phyloP scores from a whole-genome alignment of 495 filamentous ascomycete genomes.

The Penicillium angulare region DNA sequence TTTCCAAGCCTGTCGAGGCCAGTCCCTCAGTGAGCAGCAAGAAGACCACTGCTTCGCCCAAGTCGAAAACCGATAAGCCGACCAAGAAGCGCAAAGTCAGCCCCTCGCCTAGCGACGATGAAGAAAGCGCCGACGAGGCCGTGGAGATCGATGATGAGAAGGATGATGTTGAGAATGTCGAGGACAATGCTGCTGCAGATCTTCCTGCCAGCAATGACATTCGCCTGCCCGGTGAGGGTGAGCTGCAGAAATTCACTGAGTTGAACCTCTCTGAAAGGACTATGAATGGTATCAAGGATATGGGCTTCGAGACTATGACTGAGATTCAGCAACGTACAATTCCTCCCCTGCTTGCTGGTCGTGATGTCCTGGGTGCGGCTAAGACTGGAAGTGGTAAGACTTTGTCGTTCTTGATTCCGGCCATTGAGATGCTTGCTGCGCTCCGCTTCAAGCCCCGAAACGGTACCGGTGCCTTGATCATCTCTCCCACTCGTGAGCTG shows the following conservation, averaged over 20 bases:
- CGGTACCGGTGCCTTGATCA: conserved; percentile 79
- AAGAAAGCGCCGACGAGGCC: conserved; percentile 26
- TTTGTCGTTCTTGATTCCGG: conserved; percentile 89
- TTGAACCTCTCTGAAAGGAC: conserved; percentile 85
- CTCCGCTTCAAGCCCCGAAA: conserved; percentile 84
- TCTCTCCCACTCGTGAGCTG: conserved; percentile 70
- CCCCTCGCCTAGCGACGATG: conserved; percentile 31
- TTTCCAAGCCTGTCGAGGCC: conserved; percentile 27
- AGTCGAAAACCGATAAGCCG: conserved; percentile 23
- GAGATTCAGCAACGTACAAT: conserved; percentile 90
- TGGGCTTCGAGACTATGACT: conserved; percentile 94
- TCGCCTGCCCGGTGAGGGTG: conserved; percentile 53
- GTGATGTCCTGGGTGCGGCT: conserved; percentile 92
- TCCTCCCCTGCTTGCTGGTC: conserved; percentile 81
- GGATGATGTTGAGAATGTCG: conserved; percentile 25
- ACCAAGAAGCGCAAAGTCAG: conserved; percentile 40
- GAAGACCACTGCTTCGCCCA: conserved; percentile 20
- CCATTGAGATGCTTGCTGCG: conserved; percentile 89
- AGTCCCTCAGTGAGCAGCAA: conserved; percentile 10
- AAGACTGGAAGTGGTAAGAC: conserved; percentile 98
- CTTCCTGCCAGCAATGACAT: conserved; percentile 53
- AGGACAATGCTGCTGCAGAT: conserved; percentile 31
- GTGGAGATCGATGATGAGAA: conserved; percentile 20
- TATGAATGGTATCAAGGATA: conserved; percentile 80
- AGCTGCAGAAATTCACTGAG: conserved; percentile 68